Evolutionary conservation across 108 stramenopile species (phyloP).

Genomic region (Poteriospumella lacustris): DNA sequence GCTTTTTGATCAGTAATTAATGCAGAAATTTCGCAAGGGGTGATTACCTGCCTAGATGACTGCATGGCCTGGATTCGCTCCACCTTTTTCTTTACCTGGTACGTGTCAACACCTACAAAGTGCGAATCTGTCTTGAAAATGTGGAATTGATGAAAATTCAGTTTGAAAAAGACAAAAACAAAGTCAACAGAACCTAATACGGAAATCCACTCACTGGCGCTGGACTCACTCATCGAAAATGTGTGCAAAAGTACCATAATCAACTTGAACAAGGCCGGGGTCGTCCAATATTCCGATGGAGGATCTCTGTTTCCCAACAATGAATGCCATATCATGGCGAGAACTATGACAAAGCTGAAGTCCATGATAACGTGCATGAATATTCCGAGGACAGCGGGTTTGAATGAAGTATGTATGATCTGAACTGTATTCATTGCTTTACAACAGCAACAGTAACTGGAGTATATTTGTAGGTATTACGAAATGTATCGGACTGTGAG

Average conservation of each 20-base stretch:
- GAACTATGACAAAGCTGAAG: not conserved
- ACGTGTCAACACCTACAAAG: not conserved
- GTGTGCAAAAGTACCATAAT: slow-evolving; percentile 33
- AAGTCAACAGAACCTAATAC: slow-evolving; percentile 34
- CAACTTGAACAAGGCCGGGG: slow-evolving; percentile 38
- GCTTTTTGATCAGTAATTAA: not conserved
- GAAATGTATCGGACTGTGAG: slow-evolving; percentile 34
- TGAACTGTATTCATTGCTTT: not conserved
- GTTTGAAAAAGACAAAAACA: slow-evolving; percentile 33
- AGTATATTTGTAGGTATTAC: slow-evolving; percentile 30
- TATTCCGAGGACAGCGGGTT: slow-evolving; percentile 2
- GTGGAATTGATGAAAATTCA: slow-evolving; percentile 36
- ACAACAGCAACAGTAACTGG: not conserved
- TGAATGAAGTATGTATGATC: slow-evolving; percentile 20
- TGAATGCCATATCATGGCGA: not conserved
- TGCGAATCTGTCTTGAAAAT: not conserved
- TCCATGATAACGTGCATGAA: slow-evolving; percentile 38
- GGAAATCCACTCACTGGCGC: not conserved
- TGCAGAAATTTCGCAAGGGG: slow-evolving; percentile 5
- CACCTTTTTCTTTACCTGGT: slow-evolving; percentile 14
- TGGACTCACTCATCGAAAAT: not conserved
- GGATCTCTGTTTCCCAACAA: not conserved
- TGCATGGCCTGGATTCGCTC: not conserved
- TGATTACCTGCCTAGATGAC: not conserved
- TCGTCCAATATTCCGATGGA: slow-evolving; percentile 10